Conservation (phyloP, 441 rosid genomes). For the Eruca vesicaria region DNA sequence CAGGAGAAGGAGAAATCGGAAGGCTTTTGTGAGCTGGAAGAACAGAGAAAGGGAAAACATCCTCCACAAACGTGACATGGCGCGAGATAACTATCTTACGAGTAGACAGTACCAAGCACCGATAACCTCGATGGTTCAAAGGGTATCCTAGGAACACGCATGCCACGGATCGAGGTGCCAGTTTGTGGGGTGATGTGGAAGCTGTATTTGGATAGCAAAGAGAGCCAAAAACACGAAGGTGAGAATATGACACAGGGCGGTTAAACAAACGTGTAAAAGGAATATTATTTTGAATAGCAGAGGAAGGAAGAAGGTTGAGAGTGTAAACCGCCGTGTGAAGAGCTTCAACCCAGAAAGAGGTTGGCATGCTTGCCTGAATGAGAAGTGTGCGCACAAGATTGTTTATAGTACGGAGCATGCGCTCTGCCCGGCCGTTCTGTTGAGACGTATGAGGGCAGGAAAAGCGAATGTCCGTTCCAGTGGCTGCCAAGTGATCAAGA, state of each 20-base stretch:
- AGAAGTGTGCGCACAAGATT: background rate
- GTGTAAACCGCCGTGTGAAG: background rate
- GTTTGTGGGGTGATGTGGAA: background rate
- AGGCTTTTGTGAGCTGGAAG: too few relatives aligned
- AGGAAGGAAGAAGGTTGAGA: background rate
- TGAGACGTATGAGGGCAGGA: background rate
- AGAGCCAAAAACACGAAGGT: background rate
- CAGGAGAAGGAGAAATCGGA: too few relatives aligned
- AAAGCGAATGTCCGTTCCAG: fast-evolving
- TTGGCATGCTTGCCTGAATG: background rate
- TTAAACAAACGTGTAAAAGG: background rate
- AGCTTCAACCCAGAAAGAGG: background rate
- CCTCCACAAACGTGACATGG: too few relatives aligned
- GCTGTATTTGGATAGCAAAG: background rate
- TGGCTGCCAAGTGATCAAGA: background rate
- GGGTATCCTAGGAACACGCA: background rate
- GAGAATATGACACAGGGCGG: background rate
- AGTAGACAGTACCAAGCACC: background rate
- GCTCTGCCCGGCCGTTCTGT: background rate
- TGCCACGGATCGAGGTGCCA: background rate
- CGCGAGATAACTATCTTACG: background rate
- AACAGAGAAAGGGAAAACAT: too few relatives aligned
- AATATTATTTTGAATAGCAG: background rate
- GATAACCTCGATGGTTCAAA: background rate
- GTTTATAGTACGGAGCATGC: background rate